Evolutionary conservation across 148 eudicot species (phyloP).

Genomic region (Rhododendron ferrugineum): DNA sequence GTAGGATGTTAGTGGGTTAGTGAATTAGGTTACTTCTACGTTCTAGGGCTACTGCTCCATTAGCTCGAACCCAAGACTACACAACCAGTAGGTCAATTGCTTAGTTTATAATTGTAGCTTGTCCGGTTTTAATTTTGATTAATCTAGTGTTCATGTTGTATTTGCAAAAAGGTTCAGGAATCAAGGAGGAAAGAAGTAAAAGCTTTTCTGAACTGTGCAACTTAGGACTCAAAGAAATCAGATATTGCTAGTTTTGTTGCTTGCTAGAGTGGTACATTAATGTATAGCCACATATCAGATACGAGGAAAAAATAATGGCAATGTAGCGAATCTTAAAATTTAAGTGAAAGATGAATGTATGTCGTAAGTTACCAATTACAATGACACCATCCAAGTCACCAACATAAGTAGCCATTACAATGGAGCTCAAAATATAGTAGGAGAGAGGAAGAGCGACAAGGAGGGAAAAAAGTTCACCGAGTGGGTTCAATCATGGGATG

Average conservation of each 20-base stretch:
- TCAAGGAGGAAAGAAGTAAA: not conserved
- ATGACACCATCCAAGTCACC: not conserved
- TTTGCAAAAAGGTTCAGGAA: not conserved
- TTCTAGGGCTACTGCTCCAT: not conserved
- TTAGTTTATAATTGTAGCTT: not conserved
- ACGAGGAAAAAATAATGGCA: not conserved
- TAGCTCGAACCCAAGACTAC: not conserved
- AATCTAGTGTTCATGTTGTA: not conserved
- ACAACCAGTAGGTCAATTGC: not conserved
- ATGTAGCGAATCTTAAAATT: not conserved
- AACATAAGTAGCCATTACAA: not conserved
- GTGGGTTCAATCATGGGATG: not conserved
- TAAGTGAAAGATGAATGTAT: not conserved
- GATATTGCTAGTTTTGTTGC: not conserved
- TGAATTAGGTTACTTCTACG: not conserved
- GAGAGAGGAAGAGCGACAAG: not conserved
- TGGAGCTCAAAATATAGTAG: not conserved
- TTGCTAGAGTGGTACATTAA: not conserved
- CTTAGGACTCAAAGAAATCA: not conserved
- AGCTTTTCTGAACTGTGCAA: not conserved
- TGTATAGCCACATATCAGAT: not conserved
- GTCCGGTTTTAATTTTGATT: not conserved
- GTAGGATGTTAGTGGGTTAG: not conserved
- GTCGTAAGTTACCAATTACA: not conserved
- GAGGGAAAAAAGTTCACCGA: not conserved